A percentile compares a stretch with the other conserved stretches of the same genome.
These are phyloP conservation scores for Starmerella floricola DNA, from an alignment of 805 yeast species.

Conservation along the genomic window DNA sequence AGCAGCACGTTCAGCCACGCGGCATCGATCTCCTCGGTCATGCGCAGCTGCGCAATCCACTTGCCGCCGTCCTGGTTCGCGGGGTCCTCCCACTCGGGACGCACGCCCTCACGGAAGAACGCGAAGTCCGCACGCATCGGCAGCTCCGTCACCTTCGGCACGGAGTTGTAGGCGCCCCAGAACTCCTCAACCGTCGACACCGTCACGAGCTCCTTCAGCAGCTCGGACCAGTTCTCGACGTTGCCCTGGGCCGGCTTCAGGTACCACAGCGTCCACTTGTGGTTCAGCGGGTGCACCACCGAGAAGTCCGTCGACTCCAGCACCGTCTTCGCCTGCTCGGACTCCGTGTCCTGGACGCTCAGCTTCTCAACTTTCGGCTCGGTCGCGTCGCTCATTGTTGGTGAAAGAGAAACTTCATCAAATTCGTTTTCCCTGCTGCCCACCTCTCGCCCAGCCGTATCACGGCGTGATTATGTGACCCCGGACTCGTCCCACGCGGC, in stretches of 20 bases:
- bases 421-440: too few relatives aligned
- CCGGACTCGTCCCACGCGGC: too few relatives aligned
- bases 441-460: too few relatives aligned
- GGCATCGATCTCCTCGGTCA: constrained; percentile 54
- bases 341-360: constrained; percentile 24
- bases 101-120: constrained; percentile 81
- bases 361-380: constrained; percentile 21
- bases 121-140: constrained; percentile 91
- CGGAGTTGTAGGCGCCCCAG: constrained; percentile 94
- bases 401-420: too few relatives aligned
- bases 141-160: constrained; percentile 82
- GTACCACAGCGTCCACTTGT: constrained; percentile 95
- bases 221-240: constrained; percentile 80
- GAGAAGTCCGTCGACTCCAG: constrained; percentile 47
- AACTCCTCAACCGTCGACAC: constrained; percentile 94
- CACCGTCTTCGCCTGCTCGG: constrained; percentile 34
- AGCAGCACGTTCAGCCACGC: constrained; percentile 66
- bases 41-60: constrained; percentile 66
- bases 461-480: too few relatives aligned
- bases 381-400: constrained; percentile 3
- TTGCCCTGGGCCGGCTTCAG: constrained; percentile 74
- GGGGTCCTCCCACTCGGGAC: constrained; percentile 97
- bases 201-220: constrained; percentile 82
- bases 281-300: constrained; percentile 78
- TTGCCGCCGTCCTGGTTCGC: constrained; percentile 85